These are phyloP conservation scores for Arthroderma uncinatum DNA, from an alignment of 2,329 filamentous ascomycete species.

Conservation along the genomic window DNA sequence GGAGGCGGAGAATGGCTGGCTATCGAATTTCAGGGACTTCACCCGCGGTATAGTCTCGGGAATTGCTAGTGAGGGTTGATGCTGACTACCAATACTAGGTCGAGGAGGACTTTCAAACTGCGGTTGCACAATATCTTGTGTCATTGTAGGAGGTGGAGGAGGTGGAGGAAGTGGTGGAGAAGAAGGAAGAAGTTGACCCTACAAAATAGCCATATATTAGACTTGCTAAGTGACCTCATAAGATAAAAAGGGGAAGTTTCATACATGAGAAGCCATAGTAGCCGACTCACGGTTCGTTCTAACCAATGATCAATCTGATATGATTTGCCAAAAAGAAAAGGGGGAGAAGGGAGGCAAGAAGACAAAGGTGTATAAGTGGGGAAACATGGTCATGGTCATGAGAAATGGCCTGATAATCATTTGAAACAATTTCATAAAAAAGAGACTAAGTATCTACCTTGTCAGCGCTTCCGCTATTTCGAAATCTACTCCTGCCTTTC, in stretches of 20 bases:
- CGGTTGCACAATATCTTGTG: background rate
- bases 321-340: background rate
- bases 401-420: background rate
- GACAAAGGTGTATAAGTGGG: too few relatives aligned
- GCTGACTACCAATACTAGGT: background rate
- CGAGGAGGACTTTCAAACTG: background rate
- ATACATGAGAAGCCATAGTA: background rate
- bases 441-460: constrained; percentile 73
- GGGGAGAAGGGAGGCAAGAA: background rate
- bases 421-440: constrained; percentile 12
- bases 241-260: background rate
- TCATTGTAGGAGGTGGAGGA: background rate
- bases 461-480: constrained; percentile 51
- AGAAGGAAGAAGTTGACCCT: constrained; percentile 5
- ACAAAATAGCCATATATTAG: constrained; percentile 8
- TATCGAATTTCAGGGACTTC: constrained; percentile 1
- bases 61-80: background rate
- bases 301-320: constrained; percentile 1
- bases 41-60: background rate
- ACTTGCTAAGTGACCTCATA: constrained; percentile 5
- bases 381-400: background rate
- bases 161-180: background rate
- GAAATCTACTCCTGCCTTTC: constrained; percentile 78
- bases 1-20: background rate
- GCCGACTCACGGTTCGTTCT: background rate